These are phyloP conservation scores for Pestalotiopsis sp. DNA, from an alignment of 2,329 filamentous ascomycete genomes.

Conservation along the genomic window DNA sequence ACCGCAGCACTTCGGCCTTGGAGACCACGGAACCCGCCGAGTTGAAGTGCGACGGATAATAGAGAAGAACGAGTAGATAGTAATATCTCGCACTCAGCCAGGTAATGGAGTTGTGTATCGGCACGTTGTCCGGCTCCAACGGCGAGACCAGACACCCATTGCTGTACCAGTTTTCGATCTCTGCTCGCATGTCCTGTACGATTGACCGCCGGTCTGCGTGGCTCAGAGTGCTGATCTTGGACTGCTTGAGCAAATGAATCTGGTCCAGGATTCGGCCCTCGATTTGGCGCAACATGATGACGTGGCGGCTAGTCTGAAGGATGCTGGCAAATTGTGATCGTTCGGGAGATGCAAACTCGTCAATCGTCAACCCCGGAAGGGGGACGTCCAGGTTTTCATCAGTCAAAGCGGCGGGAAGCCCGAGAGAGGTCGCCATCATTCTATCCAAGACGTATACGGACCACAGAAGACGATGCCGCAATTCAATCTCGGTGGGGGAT, in stretches of 20 bases:
- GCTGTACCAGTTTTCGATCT: conserved; percentile 50
- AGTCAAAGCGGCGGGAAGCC: conserved; percentile 40
- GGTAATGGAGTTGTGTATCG: conserved; percentile 46
- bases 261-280: conserved; percentile 42
- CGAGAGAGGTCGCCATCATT: conserved; percentile 45
- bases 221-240: conserved; percentile 31
- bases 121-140: conserved; percentile 44
- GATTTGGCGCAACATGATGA: conserved; percentile 46
- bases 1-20: conserved; percentile 36
- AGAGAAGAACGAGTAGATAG: conserved; percentile 44
- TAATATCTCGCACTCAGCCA: conserved; percentile 48
- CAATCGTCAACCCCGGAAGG: conserved; percentile 45
- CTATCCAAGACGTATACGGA: conserved; percentile 47
- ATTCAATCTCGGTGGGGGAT: conserved; percentile 27
- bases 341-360: conserved; percentile 45
- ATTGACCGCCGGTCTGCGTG: conserved; percentile 35
- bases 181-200: conserved; percentile 37
- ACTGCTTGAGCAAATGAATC: conserved; percentile 35
- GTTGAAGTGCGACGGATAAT: conserved; percentile 45
- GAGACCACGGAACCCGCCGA: conserved; percentile 32
- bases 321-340: conserved; percentile 39
- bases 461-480: conserved; percentile 45
- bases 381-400: conserved; percentile 43
- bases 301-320: conserved; percentile 46
- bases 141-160: conserved; percentile 46